Conservation (phyloP, 805 yeast genomes). For the Candida coquimbonensis region DNA sequence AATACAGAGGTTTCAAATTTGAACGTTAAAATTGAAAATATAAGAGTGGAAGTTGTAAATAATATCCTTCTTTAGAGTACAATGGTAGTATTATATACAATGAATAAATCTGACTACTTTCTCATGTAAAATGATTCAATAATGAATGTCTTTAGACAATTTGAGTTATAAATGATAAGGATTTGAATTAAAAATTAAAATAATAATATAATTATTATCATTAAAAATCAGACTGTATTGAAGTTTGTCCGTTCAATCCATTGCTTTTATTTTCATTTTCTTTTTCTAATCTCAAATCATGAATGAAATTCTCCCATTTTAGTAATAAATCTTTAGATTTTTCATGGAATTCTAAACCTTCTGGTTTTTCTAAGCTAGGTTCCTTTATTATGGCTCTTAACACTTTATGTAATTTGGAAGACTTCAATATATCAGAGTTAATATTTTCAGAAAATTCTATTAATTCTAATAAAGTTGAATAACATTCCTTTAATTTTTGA, state of each 20-base stretch:
- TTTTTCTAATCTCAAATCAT: constrained; percentile 30
- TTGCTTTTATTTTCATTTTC: not conserved
- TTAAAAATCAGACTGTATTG: too few species aligned
- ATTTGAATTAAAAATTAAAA: too few species aligned
- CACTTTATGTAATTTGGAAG: constrained; percentile 46
- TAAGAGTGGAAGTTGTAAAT: too few species aligned
- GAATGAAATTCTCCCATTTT: constrained; percentile 35
- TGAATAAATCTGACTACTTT: too few species aligned
- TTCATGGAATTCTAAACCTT: constrained; percentile 39
- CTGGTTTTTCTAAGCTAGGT: constrained; percentile 33
- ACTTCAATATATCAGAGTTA: constrained; percentile 31
- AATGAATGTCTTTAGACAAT: too few species aligned
- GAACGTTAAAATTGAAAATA: not conserved
- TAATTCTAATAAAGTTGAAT: constrained; percentile 32
- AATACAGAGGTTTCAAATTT: not conserved
- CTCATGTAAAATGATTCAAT: too few species aligned
- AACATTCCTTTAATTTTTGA: constrained; percentile 25
- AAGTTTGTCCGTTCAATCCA: not conserved
- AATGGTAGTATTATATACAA: too few species aligned
- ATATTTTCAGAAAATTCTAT: constrained; percentile 33
- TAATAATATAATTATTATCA: too few species aligned
- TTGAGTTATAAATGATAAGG: too few species aligned
- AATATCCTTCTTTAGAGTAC: too few species aligned
- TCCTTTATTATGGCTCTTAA: constrained; percentile 39
- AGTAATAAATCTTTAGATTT: constrained; percentile 33